phyloP scores from a whole-genome alignment of 2,329 filamentous ascomycete species.

The Alternaria metachromatica region DNA sequence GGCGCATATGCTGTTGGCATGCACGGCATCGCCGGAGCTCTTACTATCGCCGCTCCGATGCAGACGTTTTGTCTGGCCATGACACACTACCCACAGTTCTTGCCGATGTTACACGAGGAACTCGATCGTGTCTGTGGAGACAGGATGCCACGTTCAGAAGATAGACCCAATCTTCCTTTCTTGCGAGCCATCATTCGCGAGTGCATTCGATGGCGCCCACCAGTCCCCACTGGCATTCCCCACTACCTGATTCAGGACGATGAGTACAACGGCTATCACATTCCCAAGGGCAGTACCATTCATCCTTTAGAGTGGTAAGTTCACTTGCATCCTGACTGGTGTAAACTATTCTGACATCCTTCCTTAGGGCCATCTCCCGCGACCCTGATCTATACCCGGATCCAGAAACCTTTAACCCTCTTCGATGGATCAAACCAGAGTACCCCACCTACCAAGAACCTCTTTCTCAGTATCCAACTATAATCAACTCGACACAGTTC shows the following conservation, averaged over 20 bases:
- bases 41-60: slow-evolving; percentile 57
- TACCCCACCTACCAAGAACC: slow-evolving; percentile 63
- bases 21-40: slow-evolving; percentile 56
- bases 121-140: slow-evolving; percentile 51
- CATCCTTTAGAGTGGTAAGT: slow-evolving; percentile 54
- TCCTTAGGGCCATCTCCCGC: slow-evolving; percentile 58
- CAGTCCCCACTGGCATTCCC: slow-evolving; percentile 57
- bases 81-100: slow-evolving; percentile 53
- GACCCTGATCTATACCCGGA: slow-evolving; percentile 62
- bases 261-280: slow-evolving; percentile 63
- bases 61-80: slow-evolving; percentile 57
- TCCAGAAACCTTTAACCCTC: slow-evolving; percentile 71
- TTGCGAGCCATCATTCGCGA: slow-evolving; percentile 50
- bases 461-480: slow-evolving; percentile 58
- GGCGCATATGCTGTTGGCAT: slow-evolving; percentile 56
- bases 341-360: slow-evolving; percentile 14
- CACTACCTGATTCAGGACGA: slow-evolving; percentile 63
- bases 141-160: slow-evolving; percentile 44
- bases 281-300: slow-evolving; percentile 61
- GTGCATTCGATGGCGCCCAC: slow-evolving; percentile 54
- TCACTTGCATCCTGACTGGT: background rate
- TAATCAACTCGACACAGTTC: slow-evolving; percentile 62
- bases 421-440: slow-evolving; percentile 65
- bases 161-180: slow-evolving; percentile 49
- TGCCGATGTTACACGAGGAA: slow-evolving; percentile 51